A percentile compares a stretch with the other conserved stretches of the same genome.
Evolutionary conservation across 2,329 filamentous ascomycete genomes (phyloP).

Genomic region (Trichoderma pleuroti): DNA sequence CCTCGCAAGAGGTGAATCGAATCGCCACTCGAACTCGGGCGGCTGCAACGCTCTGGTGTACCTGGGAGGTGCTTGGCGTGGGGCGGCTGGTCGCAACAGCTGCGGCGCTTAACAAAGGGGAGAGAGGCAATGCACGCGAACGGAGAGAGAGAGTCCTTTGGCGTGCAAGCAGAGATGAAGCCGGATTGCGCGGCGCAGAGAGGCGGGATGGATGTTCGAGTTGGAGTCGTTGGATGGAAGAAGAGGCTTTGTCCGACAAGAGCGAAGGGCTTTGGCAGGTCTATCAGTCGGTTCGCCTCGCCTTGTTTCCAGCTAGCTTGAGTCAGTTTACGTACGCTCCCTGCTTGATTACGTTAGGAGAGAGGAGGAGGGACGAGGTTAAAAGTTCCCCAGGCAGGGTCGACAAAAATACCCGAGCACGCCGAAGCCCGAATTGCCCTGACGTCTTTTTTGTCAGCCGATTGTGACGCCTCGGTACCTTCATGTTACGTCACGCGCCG

Average conservation of each 20-base stretch:
- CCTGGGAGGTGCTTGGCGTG: neutral
- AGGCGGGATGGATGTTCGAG: neutral
- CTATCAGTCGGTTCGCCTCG: constrained; percentile 7
- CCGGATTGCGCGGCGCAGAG: neutral
- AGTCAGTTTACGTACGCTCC: constrained; percentile 16
- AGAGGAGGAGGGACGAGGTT: neutral
- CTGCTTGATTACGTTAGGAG: constrained; percentile 18
- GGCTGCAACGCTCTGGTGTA: constrained; percentile 1
- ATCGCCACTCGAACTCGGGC: constrained; percentile 4
- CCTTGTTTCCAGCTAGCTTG: constrained; percentile 11
- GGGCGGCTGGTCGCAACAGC: constrained; percentile 17
- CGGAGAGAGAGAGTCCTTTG: neutral
- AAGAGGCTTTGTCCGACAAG: neutral
- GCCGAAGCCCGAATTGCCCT: neutral
- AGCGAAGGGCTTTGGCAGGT: neutral
- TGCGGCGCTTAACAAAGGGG: constrained; percentile 18
- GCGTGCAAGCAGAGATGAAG: constrained; percentile 1
- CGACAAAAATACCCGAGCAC: constrained; percentile 11
- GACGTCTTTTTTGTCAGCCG: constrained; percentile 9
- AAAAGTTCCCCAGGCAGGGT: neutral
- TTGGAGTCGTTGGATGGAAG: neutral
- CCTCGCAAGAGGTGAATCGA: neutral
- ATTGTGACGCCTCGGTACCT: neutral
- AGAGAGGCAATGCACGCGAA: neutral
- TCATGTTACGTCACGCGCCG: constrained; percentile 11